phyloP scores from a whole-genome alignment of 345 rosid genomes.

The Adansonia digitata region DNA sequence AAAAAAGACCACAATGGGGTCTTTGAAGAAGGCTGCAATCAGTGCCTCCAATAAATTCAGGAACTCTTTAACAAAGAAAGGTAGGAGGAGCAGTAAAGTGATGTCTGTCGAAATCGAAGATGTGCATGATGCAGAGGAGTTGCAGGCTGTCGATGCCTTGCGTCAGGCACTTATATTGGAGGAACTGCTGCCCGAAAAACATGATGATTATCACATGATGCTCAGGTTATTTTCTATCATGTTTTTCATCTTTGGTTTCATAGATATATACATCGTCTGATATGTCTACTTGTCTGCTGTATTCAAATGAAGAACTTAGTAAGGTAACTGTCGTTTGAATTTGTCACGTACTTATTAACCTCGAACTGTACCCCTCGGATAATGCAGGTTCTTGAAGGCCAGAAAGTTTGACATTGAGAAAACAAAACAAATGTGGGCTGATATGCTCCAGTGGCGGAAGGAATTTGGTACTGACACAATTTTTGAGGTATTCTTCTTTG shows the following conservation, averaged over 20 bases:
- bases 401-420: constrained; percentile 85
- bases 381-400: constrained; percentile 73
- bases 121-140: constrained; percentile 66
- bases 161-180: constrained; percentile 74
- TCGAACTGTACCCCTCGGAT: background rate
- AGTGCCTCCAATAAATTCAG: constrained; percentile 75
- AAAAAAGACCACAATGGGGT: constrained; percentile 49
- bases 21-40: constrained; percentile 59
- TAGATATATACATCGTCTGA: no score
- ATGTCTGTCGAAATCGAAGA: constrained; percentile 62
- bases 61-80: constrained; percentile 55
- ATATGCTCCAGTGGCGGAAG: constrained; percentile 86
- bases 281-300: no score
- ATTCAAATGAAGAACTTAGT: no score
- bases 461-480: constrained; percentile 74
- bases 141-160: constrained; percentile 71
- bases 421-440: constrained; percentile 90
- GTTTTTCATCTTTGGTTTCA: no score
- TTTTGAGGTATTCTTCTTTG: constrained; percentile 41
- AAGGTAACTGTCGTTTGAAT: no score
- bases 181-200: constrained; percentile 68
- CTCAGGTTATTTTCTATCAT: constrained; percentile 67
- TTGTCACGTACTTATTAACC: constrained; percentile 3
- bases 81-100: constrained; percentile 76
- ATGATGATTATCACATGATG: constrained; percentile 90